A percentile compares a stretch with the other conserved stretches of the same genome.
These are phyloP conservation scores for Urtica urens DNA, from an alignment of 306 rosid species.

Conservation along the genomic window DNA sequence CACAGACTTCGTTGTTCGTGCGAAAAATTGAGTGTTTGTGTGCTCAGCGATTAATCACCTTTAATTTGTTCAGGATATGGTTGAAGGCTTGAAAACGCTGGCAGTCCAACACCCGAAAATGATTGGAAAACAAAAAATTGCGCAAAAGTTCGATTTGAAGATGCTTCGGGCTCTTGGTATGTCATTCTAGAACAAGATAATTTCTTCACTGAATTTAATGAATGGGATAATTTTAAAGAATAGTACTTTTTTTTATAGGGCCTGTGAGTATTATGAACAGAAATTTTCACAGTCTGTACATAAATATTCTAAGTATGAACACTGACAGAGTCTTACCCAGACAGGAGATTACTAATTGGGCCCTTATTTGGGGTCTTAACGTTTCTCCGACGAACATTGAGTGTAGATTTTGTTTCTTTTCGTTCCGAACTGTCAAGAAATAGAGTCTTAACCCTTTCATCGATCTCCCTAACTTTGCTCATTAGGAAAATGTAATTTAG, in stretches of 20 bases:
- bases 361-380: not conserved
- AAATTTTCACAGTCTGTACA: not conserved
- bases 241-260: not conserved
- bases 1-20: not conserved
- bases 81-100: conserved; percentile 51
- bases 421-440: no score
- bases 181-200: not conserved
- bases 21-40: not conserved
- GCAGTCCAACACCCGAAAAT: conserved; percentile 45
- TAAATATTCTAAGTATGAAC: not conserved
- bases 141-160: conserved; percentile 47
- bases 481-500: no score
- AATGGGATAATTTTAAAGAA: not conserved
- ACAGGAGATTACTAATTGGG: no score
- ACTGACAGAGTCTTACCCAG: no score
- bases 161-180: conserved; percentile 72
- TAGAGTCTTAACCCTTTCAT: no score
- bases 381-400: not conserved
- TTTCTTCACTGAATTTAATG: not conserved
- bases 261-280: not conserved
- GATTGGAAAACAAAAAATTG: conserved; percentile 36
- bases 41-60: not conserved
- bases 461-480: no score
- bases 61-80: conserved; percentile 39
- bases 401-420: no score